Base-by-base conservation (phyloP, 768 basidiomycete genomes). In the Lactifluus rugatus region DNA sequence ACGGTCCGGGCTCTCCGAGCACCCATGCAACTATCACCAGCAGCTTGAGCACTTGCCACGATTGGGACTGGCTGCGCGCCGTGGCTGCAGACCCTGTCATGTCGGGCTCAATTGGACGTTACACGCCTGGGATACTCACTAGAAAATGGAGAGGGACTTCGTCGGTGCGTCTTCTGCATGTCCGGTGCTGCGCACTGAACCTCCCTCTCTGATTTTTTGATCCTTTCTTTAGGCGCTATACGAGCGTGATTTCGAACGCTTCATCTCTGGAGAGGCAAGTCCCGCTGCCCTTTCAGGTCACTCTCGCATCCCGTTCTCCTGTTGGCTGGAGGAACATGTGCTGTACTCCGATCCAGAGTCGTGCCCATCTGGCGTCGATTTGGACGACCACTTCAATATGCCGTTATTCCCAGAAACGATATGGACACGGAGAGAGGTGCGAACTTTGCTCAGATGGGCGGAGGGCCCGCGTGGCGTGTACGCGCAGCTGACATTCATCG, bases 261-360 rank as follows among this genome's bases (percentile, higher is more conserved):
- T 60, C 45, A 52, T 60, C 39, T 48, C 37, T 3, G 57, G 49
- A 23, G 46, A 47, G 0, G 54, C 57, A 5, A 36, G 54, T 3
- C 49, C 57, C 19, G 45, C 61, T 32, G 28, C 54, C 1, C 34
- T 62, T 4, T 25, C 45, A 13, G 54, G n/a, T 2, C 19, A 51
- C 1, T 57, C 57, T 26, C 56, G 56, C 7, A 1, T 32, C 3
- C 61, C 61, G 10, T 28, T 64, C 14, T 64, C 36, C 34, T 62
- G 52, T 26, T 8, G n/a, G 2, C 50, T 64, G 19, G 50, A 62
- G 48, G 63, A 64, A 32, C 61, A 64, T 39, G 52, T 58, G 26
- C 47, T 53, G 23, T 56, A 49, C 32, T 36, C 48, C 10, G 14
- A 25, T 9, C 37, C 48, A 6, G 19, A 32, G 19, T 62, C 63